Evolutionary conservation across 2,329 filamentous ascomycete species (phyloP), one percentile per base, ranked within the genome.

Genomic region (Phialophora tarda): DNA sequence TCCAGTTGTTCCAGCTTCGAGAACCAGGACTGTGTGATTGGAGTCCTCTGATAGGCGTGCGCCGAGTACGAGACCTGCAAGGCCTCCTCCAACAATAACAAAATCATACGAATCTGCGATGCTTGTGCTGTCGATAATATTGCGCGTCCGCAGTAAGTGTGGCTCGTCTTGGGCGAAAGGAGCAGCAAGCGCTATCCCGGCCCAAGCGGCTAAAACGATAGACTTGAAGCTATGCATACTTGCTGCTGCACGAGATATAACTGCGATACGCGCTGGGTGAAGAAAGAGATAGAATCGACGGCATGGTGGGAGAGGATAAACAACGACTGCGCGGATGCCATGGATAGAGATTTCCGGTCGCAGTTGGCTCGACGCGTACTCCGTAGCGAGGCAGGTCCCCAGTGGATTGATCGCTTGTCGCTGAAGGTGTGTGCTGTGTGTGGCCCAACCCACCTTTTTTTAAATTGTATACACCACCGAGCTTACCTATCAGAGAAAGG

Each of bases 21-120:
- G 71, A 4, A 77, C 76, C 2, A 77, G 72, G 1, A 77, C 75
- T 2, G 75, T 76, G 53, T 76, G 71, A n/a, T 76, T 77, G 17
- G 67, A 57, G 51, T 77, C 68, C 55, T 75, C 73, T 54, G 72
- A 74, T 7, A 77, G 71, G 23, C 75, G 72, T 10, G 63, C 70
- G 21, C 76, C 76, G 17, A 77, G 60, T 5, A 77, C 75, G 10
- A 77, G 70, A 17, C 76, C 76, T 8, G 71, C 73, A 26, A 73
- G 72, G 7, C 75, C 76, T 41, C 72, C 75, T 6, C 76, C 76
- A 24, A 77, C 68, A 61, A 77, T 69, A 23, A 77, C 73, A 48
- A 75, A 76, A 69, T 77, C 75, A 47, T 73, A 75, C 0, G 73
- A 68, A 50, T 75, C 72, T 1, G 64, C 62, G 53, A 77, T 74